Conservation (phyloP, 2,329 filamentous ascomycete genomes). For the Botrytis tulipae region DNA sequence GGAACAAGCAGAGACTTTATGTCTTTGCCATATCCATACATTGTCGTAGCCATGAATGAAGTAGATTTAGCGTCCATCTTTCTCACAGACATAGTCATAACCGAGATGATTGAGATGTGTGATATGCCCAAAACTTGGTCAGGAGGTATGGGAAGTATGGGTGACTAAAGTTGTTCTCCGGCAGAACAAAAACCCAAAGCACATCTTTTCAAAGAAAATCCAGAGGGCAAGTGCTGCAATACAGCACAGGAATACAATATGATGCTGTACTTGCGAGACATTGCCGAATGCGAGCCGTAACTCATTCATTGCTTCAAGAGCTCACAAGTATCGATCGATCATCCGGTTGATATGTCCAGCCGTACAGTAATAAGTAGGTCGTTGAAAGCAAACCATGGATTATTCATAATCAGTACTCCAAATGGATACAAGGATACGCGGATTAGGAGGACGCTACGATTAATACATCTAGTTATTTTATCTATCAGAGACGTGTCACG, state of each 20-base stretch:
- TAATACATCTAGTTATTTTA: neutral
- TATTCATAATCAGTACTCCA: neutral
- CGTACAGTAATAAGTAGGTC: neutral
- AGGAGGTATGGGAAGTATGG: neutral
- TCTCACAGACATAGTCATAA: neutral
- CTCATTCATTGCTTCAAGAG: neutral
- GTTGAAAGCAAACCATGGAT: neutral
- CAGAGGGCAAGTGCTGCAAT: neutral
- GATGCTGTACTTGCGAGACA: neutral
- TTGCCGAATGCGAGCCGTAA: neutral
- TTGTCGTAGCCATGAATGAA: neutral
- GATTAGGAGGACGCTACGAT: fast-evolving
- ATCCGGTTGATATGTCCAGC: neutral
- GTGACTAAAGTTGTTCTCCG: neutral
- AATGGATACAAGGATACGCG: fast-evolving
- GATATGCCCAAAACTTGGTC: too few species aligned
- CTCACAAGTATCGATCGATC: neutral
- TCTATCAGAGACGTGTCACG: neutral
- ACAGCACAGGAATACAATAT: neutral
- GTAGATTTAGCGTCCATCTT: neutral
- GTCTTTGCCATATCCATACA: neutral
- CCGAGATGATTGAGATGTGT: too few species aligned
- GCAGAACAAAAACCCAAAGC: neutral
- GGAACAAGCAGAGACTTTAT: neutral
- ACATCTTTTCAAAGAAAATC: neutral